Evolutionary conservation across 1,284 basidiomycete genomes (phyloP).

Genomic region (Apiotrichum veenhuisii): DNA sequence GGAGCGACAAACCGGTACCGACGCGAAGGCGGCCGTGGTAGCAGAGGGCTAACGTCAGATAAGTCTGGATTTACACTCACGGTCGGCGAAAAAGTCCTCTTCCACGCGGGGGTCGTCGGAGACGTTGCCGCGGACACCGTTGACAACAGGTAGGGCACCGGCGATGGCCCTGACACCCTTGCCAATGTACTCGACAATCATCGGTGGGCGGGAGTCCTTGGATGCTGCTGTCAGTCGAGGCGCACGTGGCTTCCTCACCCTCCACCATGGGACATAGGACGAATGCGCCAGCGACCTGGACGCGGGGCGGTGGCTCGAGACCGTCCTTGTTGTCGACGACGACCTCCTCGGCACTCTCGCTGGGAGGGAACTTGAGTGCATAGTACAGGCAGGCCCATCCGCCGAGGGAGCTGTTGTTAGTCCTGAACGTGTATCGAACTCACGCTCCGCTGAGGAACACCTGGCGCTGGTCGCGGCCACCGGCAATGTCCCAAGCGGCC

Average conservation of each 20-base stretch:
- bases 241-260: conserved; percentile 32
- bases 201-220: conserved; percentile 48
- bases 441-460: conserved; percentile 51
- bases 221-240: conserved; percentile 30
- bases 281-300: conserved; percentile 48
- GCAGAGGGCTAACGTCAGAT: conserved; percentile 38
- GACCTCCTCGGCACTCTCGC: conserved; percentile 21
- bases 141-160: conserved; percentile 50
- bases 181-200: conserved; percentile 46
- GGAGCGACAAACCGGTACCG: conserved; percentile 52
- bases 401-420: conserved; percentile 29
- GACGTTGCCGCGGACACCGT: conserved; percentile 52
- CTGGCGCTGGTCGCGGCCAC: conserved; percentile 39
- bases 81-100: conserved; percentile 49
- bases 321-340: conserved; percentile 2
- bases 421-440: conserved; percentile 14
- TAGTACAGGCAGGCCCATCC: conserved; percentile 44
- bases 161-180: conserved; percentile 47
- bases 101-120: conserved; percentile 55
- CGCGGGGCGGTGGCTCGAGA: conserved; percentile 15
- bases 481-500: conserved; percentile 32
- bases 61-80: conserved; percentile 28
- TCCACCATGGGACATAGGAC: conserved; percentile 52
- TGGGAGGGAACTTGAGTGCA: conserved; percentile 44
- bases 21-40: conserved; percentile 54